These are phyloP conservation scores for Jaenimonas drosophilae DNA, from an alignment of 208 protist genomes.

Conservation along the genomic window DNA sequence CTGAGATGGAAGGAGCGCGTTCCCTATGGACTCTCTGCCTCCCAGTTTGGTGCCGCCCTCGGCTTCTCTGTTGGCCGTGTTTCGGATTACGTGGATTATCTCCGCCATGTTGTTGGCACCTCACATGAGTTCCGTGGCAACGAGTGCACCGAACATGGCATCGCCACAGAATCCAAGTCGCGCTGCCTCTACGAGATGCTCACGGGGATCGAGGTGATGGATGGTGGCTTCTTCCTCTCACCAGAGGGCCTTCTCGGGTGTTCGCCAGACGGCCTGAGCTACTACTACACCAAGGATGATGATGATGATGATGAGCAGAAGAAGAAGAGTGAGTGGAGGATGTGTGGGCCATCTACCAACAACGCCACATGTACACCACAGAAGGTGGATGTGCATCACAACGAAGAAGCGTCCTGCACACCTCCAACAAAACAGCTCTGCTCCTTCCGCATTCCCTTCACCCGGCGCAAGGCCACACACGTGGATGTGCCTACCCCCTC, in stretches of 20 bases:
- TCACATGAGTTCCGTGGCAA: constrained; percentile 79
- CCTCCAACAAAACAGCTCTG: no score
- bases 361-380: no score
- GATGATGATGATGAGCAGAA: neutral
- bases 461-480: no score
- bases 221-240: constrained; percentile 78
- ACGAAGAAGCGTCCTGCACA: no score
- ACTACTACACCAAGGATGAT: no score
- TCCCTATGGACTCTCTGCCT: constrained; percentile 66
- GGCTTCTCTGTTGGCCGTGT: constrained; percentile 71
- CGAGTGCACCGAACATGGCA: constrained; percentile 64
- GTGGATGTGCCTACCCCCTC: no score
- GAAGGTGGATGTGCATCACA: no score
- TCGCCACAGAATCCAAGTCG: constrained; percentile 70
- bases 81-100: constrained; percentile 75
- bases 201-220: constrained; percentile 45
- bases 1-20: constrained; percentile 37
- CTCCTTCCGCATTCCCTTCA: no score
- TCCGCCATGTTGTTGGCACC: constrained; percentile 61
- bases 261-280: constrained; percentile 74
- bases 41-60: constrained; percentile 81
- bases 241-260: constrained; percentile 53
- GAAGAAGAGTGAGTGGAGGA: constrained; percentile 3
- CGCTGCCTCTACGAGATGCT: constrained; percentile 76
- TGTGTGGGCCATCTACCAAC: no score